Base-by-base conservation (phyloP, 148 eudicot genomes). In the Rhododendron simsii region DNA sequence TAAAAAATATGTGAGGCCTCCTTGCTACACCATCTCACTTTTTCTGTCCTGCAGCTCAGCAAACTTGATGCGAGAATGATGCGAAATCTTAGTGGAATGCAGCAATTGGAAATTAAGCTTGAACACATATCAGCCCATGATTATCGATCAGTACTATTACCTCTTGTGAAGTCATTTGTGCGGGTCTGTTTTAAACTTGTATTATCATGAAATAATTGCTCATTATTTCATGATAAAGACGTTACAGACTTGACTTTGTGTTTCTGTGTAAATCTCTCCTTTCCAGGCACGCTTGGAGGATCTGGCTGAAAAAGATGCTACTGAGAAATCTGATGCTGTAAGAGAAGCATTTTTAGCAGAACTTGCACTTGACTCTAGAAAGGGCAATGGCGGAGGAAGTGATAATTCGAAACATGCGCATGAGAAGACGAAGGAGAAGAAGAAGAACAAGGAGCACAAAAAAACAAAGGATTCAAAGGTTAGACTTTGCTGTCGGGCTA, bases 331-430 rank as follows among this genome's bases (percentile, higher is more conserved):
- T 82, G 98, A 98, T 92, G 99, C 98, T 85, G 98, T 94, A 84
- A 94, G 99, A 89, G 98, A 98, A 90, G 98, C 98, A 78, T 93
- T 98, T 89, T 88, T 98, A 86, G 98, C 98, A 3, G 98, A 98
- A 92, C 95, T 98, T 90, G 99, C 96, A 69, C 96, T 90, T 87
- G 98, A 97, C 91, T 93, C 98, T 55, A 92, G 91, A 84, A 95
- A 93, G 82, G 87, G 87, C 77, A 81, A 51, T 86, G 90, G 91
- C 45, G 89, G 88, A 81, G 93, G 92, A 87, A 88, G 71, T 85
- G 95, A 93, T 85, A 88, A 80, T 83, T 89, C 90, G n/a, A 96
- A 86, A 87, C 89, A 90, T 86, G 57, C 69, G 67, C 95, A 91
- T 83, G 98, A 98, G 53, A 98, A 92, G 91, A 63, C 89, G 39